Evolutionary conservation across 2,329 filamentous ascomycete genomes (phyloP).

Genomic region (Aspergillus sp.): DNA sequence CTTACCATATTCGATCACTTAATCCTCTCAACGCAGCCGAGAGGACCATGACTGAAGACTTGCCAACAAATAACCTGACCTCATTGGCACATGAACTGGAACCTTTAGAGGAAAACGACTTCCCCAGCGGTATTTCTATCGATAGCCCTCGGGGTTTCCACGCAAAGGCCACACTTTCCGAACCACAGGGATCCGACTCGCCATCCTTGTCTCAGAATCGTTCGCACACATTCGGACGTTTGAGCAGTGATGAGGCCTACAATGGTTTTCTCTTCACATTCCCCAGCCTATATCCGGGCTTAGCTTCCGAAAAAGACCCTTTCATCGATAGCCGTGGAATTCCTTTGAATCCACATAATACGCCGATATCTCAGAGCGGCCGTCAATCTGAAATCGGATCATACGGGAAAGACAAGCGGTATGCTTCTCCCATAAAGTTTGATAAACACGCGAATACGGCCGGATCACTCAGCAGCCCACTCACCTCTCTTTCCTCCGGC

Average conservation of each 20-base stretch:
- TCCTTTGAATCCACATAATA: constrained; percentile 11
- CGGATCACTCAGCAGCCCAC: not conserved
- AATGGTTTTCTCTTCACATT: not conserved
- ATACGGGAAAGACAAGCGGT: not conserved
- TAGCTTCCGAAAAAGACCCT: not conserved
- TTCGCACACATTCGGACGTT: not conserved
- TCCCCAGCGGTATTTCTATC: not conserved
- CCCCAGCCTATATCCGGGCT: not conserved
- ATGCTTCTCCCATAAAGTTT: not conserved
- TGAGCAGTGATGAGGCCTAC: not conserved
- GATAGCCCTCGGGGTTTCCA: not conserved
- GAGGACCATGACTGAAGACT: not conserved
- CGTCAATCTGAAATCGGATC: not conserved
- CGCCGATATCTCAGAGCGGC: constrained; percentile 11
- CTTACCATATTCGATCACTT: not conserved
- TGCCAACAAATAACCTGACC: not conserved
- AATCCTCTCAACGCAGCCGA: not conserved
- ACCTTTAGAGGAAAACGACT: not conserved
- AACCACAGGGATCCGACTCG: not conserved
- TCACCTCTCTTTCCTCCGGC: not conserved
- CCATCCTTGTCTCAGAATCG: not conserved
- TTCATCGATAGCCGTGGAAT: constrained; percentile 2
- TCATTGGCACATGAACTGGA: not conserved
- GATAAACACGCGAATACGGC: not conserved
- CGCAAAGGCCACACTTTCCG: not conserved